Evolutionary conservation across 1,139 yeast species (phyloP).

Genomic region (Arxiozyma telluris): DNA sequence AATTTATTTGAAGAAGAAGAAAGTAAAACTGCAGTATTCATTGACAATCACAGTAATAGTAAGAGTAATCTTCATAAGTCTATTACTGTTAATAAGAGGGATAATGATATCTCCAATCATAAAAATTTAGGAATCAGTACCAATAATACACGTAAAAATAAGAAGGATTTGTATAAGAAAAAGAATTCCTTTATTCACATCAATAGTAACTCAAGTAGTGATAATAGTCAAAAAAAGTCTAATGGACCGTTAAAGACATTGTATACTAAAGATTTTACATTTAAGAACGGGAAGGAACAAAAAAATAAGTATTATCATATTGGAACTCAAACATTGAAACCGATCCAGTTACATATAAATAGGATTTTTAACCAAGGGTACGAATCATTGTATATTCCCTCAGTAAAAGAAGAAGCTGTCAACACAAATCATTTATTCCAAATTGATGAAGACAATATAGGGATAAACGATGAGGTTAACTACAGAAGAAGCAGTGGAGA

Average conservation of each 20-base stretch:
- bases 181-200: too few species aligned
- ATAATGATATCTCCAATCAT: too few species aligned
- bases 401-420: not conserved
- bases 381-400: not conserved
- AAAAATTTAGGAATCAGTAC: not conserved
- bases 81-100: not conserved
- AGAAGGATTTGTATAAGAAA: not conserved
- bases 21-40: not conserved
- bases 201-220: not conserved
- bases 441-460: not conserved
- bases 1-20: not conserved
- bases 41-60: not conserved
- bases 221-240: not conserved
- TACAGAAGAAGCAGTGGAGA: not conserved
- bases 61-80: not conserved
- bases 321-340: slow-evolving; percentile 2
- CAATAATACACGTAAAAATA: too few species aligned
- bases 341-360: not conserved
- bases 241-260: not conserved
- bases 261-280: slow-evolving; percentile 1
- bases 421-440: not conserved
- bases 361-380: not conserved
- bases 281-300: not conserved
- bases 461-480: not conserved
- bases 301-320: not conserved